phyloP scores from a whole-genome alignment of 805 yeast genomes.

The Komagataella pastoris region DNA sequence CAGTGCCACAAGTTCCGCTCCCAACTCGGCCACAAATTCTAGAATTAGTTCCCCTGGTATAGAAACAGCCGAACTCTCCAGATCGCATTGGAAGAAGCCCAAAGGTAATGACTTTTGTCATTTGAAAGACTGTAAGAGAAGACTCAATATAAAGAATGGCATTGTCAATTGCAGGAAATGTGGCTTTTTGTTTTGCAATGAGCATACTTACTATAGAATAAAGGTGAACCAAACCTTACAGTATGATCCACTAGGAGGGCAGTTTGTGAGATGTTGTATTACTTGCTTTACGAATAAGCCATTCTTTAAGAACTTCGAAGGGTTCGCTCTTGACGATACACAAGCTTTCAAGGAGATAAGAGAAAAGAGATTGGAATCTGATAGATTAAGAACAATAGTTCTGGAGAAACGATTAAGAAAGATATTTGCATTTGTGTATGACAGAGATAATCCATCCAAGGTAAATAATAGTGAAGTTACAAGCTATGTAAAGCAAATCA shows the following conservation, averaged over 20 bases:
- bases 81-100: conserved; percentile 47
- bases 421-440: conserved; percentile 13
- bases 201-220: conserved; percentile 43
- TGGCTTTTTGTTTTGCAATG: conserved; percentile 56
- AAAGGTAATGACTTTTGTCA: conserved; percentile 28
- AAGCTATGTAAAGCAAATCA: conserved; percentile 31
- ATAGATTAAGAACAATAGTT: conserved; percentile 37
- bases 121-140: conserved; percentile 23
- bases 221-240: conserved; percentile 33
- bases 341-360: conserved; percentile 27
- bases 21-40: not conserved
- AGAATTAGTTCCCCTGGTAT: not conserved
- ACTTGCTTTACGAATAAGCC: conserved; percentile 44
- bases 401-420: conserved; percentile 49
- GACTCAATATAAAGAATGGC: conserved; percentile 38
- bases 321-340: conserved; percentile 32
- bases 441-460: conserved; percentile 3
- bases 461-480: conserved; percentile 5
- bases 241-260: conserved; percentile 34
- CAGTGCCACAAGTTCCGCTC: conserved; percentile 2
- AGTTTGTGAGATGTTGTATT: conserved; percentile 63
- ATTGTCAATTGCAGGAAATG: conserved; percentile 64
- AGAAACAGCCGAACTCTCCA: conserved; percentile 11
- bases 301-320: conserved; percentile 32
- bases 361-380: conserved; percentile 27